Percentiles rank a stretch among this genome's conserved stretches.
Conservation (phyloP, 805 yeast genomes). For the Nakazawaea ambrosiae region DNA sequence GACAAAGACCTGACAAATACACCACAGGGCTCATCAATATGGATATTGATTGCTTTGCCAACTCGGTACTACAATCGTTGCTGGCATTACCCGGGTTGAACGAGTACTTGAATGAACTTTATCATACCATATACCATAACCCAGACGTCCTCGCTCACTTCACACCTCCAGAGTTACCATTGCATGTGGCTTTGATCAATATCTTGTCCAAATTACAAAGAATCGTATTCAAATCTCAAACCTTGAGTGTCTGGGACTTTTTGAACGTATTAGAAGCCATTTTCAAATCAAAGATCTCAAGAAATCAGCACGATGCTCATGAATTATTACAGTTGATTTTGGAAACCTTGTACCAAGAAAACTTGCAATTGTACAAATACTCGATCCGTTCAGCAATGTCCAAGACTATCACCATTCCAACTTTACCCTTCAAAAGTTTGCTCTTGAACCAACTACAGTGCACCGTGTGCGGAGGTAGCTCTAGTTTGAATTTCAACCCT, state of each 20-base stretch:
- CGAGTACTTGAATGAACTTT: conserved; percentile 34
- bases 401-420: conserved; percentile 33
- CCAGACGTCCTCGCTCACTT: conserved; percentile 2
- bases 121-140: conserved; percentile 18
- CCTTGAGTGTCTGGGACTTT: conserved; percentile 73
- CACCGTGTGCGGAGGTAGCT: conserved; percentile 52
- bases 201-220: conserved; percentile 54
- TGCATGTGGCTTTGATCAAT: conserved; percentile 52
- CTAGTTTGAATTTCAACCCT: conserved; percentile 51
- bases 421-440: conserved; percentile 69
- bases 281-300: conserved; percentile 66
- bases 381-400: conserved; percentile 12
- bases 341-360: conserved; percentile 71
- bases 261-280: conserved; percentile 65
- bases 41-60: conserved; percentile 90
- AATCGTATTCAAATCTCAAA: conserved; percentile 43
- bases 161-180: conserved; percentile 32
- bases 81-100: conserved; percentile 55
- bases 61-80: conserved; percentile 78
- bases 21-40: conserved; percentile 81
- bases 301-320: conserved; percentile 92
- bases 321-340: conserved; percentile 78
- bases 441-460: conserved; percentile 65
- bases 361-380: conserved; percentile 32
- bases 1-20: conserved; percentile 58